Base-by-base conservation (phyloP, 2,329 filamentous ascomycete genomes). In the Cadophora sp. region DNA sequence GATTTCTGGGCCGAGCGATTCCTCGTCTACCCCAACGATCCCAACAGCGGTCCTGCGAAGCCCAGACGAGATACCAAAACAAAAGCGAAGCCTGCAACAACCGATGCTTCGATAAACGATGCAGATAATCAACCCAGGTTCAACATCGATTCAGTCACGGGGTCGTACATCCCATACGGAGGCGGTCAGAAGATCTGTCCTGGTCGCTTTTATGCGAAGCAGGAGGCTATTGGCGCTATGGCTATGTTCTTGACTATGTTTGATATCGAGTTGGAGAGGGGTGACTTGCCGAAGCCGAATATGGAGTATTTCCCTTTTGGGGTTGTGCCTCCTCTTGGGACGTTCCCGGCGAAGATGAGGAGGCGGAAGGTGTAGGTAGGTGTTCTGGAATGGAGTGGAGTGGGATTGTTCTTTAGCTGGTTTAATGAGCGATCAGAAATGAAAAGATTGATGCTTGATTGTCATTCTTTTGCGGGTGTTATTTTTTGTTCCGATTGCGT, bases 1-100 rank as follows among this genome's bases (percentile, higher is more conserved):
- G 58, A 64, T 0, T 80, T 77, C 67, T 80, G 78, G 77, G 73
- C 75, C 5, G 78, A 79, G 58, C 69, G 78, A n/a, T 80, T 80
- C 65, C 65, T 79, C 22, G 66, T 75, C 33, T 74, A 78, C 33
- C 74, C 74, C 0, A 72, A 72, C 22, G 72, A 77, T 43, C 71
- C 73, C 8, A 45, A 65, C 14, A 76, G 71, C 55, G 77, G 76
- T 0, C 77, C 76, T 14, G 45, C 56, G 14, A 72, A 70, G 45
- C 66, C 62, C 9, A 58, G 65, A n/a, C 64, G 69, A 41, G 68
- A 70, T 5, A 64, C 68, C 3, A 64, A 72, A 14, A 14, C 56
- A 3, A 66, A 65, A 45, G 9, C 22, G 18, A 64, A 53, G 33
- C 18, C 18, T 7, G n/a, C 16, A n/a, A 45, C 18, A 3, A 53